phyloP scores from a whole-genome alignment of 352 stramenopile species.

The Globisporangium takayamanum region DNA sequence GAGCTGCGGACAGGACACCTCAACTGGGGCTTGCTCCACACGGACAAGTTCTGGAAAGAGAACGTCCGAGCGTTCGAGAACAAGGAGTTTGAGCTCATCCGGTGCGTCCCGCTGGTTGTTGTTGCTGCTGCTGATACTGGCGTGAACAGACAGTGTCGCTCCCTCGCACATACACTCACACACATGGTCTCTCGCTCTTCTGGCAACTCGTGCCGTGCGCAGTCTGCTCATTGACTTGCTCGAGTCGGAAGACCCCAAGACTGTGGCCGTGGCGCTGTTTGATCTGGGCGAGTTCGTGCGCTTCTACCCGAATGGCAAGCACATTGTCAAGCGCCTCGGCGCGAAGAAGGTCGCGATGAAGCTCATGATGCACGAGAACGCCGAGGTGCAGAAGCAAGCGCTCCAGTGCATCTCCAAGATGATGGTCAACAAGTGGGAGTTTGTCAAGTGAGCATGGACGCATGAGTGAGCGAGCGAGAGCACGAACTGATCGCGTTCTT shows the following conservation, averaged over 20 bases:
- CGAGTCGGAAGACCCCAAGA: conserved; percentile 90
- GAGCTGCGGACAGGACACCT: conserved; percentile 93
- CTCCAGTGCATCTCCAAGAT: conserved; percentile 98
- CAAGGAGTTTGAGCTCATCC: conserved; percentile 93
- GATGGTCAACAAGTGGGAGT: conserved; percentile 98
- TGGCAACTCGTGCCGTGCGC: not conserved
- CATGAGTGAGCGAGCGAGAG: not conserved
- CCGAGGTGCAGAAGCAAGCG: conserved; percentile 96
- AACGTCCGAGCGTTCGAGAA: conserved; percentile 96
- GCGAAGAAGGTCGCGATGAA: conserved; percentile 97
- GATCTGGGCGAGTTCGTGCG: conserved; percentile 97
- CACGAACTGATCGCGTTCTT: not conserved
- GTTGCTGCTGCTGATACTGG: not conserved
- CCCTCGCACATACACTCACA: not conserved
- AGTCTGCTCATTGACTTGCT: conserved; percentile 93
- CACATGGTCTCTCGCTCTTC: not conserved
- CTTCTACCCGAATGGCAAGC: conserved; percentile 96
- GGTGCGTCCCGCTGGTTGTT: conserved; percentile 29
- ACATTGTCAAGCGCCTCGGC: conserved; percentile 93
- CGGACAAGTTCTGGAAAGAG: conserved; percentile 98
- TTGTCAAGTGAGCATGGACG: conserved; percentile 63
- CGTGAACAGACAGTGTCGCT: too few relatives aligned
- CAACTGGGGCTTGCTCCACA: conserved; percentile 95
- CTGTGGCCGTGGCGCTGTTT: conserved; percentile 93
- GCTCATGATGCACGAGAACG: conserved; percentile 96